Percentiles rank a stretch among this genome's conserved stretches.
phyloP scores from a whole-genome alignment of 1,284 basidiomycete genomes.

The Cystobasidium sp. region DNA sequence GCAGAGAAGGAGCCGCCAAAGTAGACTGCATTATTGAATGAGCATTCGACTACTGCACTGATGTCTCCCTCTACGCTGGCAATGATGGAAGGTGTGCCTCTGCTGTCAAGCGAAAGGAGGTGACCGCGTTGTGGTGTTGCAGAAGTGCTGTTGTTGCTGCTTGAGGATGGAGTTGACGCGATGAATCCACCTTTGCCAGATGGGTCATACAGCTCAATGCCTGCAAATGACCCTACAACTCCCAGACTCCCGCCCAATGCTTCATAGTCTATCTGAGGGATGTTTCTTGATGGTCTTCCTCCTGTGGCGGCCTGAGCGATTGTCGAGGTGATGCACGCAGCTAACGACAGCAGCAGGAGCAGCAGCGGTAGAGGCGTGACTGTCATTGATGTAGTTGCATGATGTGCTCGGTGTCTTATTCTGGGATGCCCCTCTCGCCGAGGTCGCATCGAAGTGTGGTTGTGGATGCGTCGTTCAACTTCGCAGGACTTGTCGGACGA shows the following conservation, averaged over 20 bases:
- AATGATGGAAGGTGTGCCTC: conserved; percentile 51
- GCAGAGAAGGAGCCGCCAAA: conserved; percentile 56
- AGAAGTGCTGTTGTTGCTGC: conserved; percentile 48
- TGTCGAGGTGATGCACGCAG: neutral
- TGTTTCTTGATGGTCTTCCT: conserved; percentile 41
- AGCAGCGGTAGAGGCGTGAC: neutral
- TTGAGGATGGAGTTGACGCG: conserved; percentile 38
- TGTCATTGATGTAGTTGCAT: conserved; percentile 10
- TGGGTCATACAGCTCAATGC: conserved; percentile 72
- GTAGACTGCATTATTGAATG: conserved; percentile 51
- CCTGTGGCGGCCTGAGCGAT: conserved; percentile 33
- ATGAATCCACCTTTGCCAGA: conserved; percentile 38
- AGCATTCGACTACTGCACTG: conserved; percentile 53
- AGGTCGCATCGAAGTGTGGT: neutral
- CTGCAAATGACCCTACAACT: conserved; percentile 81
- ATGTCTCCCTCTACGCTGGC: conserved; percentile 55
- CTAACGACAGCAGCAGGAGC: conserved; percentile 7
- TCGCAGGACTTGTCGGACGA: neutral
- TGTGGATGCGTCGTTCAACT: neutral
- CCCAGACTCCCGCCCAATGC: conserved; percentile 86
- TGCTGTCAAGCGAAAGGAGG: conserved; percentile 52
- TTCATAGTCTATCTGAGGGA: conserved; percentile 79
- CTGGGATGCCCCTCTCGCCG: neutral
- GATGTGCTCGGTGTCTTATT: neutral
- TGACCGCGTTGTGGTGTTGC: conserved; percentile 53